Evolutionary conservation across 768 basidiomycete genomes (phyloP).

Genomic region (Psilocybe sp.): DNA sequence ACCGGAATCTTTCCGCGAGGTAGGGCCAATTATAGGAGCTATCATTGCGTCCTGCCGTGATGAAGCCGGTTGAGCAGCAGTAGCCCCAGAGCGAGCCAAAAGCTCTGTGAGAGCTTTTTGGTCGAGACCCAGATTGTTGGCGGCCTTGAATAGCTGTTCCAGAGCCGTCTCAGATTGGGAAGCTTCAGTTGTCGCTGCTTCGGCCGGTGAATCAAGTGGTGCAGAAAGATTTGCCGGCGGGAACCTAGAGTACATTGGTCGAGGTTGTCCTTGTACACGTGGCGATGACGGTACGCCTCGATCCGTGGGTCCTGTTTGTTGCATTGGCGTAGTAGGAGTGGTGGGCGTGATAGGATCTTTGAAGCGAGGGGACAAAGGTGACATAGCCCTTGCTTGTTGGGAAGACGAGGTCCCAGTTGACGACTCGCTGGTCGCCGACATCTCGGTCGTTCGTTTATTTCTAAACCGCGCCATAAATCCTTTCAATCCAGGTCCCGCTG

Average conservation of each 20-base stretch:
- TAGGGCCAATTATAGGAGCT: conserved; percentile 8
- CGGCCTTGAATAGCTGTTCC: conserved; percentile 74
- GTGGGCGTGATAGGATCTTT: background rate
- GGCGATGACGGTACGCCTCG: conserved; percentile 12
- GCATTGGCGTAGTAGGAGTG: conserved; percentile 13
- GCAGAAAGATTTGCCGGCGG: conserved; percentile 24
- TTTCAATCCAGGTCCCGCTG: conserved; percentile 70
- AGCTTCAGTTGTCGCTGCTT: conserved; percentile 13
- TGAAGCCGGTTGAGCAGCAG: conserved; percentile 42
- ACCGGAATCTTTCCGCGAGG: conserved; percentile 5
- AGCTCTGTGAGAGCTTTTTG: conserved; percentile 68
- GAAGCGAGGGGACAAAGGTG: conserved; percentile 18
- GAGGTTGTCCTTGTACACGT: conserved; percentile 17
- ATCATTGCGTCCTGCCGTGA: conserved; percentile 15
- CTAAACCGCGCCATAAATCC: conserved; percentile 83
- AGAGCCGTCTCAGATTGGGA: conserved; percentile 46
- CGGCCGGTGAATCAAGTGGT: conserved; percentile 10
- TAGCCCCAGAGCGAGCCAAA: conserved; percentile 67
- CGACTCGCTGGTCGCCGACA: conserved; percentile 24
- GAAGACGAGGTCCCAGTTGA: conserved; percentile 21
- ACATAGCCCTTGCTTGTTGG: conserved; percentile 9
- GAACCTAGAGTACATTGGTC: conserved; percentile 29
- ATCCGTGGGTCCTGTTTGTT: conserved; percentile 9
- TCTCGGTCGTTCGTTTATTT: conserved; percentile 39
- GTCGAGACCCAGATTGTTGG: conserved; percentile 72